These are phyloP conservation scores for Diphasiastrum complanatum DNA, from an alignment of 83 land plant species.

Conservation along the genomic window DNA sequence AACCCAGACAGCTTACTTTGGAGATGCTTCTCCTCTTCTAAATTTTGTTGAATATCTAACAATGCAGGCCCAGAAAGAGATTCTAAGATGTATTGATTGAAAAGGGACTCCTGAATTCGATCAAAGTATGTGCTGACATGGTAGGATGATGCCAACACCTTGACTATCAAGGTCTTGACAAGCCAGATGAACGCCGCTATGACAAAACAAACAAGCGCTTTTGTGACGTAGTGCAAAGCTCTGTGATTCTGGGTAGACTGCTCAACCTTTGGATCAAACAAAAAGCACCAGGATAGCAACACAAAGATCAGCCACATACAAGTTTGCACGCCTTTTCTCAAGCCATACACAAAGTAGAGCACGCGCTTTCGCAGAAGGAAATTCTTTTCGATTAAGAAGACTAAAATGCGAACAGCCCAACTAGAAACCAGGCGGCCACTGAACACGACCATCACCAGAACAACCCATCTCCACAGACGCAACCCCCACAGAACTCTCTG, in stretches of 20 bases:
- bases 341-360: conserved; percentile 69
- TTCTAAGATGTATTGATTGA: conserved; percentile 54
- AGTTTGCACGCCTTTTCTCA: conserved; percentile 51
- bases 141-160: conserved; percentile 53
- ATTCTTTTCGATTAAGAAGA: conserved; percentile 64
- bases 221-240: conserved; percentile 47
- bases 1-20: conserved; percentile 39
- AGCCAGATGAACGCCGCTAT: conserved; percentile 50
- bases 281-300: conserved; percentile 51
- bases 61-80: conserved; percentile 61
- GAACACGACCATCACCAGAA: conserved; percentile 53
- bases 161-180: conserved; percentile 50
- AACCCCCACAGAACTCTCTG: conserved; percentile 40
- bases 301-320: conserved; percentile 64
- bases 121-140: conserved; percentile 66
- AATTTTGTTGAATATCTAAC: conserved; percentile 30
- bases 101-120: conserved; percentile 62
- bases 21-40: conserved; percentile 27
- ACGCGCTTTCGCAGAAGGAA: conserved; percentile 70
- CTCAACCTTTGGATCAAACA: conserved; percentile 41
- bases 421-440: conserved; percentile 62
- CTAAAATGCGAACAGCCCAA: conserved; percentile 53
- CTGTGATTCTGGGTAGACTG: conserved; percentile 17
- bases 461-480: conserved; percentile 72
- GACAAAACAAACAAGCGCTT: conserved; percentile 38